phyloP scores from a whole-genome alignment of 2,329 filamentous ascomycete genomes.

The Sarocladiaceae sp. region DNA sequence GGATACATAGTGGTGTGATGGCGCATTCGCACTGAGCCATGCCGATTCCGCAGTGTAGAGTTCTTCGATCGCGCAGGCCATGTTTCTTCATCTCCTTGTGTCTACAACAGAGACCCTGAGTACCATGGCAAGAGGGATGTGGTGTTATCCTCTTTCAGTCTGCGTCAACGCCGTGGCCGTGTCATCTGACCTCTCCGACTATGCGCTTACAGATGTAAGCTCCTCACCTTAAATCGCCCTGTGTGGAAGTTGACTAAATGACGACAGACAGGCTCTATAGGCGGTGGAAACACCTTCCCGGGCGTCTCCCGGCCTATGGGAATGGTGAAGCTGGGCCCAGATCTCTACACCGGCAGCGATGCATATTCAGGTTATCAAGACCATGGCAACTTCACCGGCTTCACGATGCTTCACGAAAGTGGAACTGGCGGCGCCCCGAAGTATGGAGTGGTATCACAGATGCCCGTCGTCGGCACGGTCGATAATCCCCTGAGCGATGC shows the following conservation, averaged over 20 bases:
- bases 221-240: neutral
- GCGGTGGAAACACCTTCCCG: conserved; percentile 44
- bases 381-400: conserved; percentile 49
- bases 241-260: conserved; percentile 4
- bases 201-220: conserved; percentile 30
- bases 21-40: no score
- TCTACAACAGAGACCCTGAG: neutral
- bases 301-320: conserved; percentile 41
- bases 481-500: conserved; percentile 48
- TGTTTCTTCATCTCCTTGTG: neutral
- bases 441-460: conserved; percentile 59
- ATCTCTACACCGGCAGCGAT: conserved; percentile 41
- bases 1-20: no score
- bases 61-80: no score
- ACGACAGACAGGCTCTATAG: conserved; percentile 35
- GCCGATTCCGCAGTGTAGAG: no score
- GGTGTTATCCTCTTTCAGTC: neutral
- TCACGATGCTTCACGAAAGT: conserved; percentile 59
- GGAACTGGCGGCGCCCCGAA: conserved; percentile 65
- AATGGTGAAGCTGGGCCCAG: conserved; percentile 44
- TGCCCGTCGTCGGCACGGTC: conserved; percentile 45
- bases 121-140: neutral
- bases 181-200: conserved; percentile 21
- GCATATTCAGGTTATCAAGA: conserved; percentile 47
- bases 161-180: neutral